These are phyloP conservation scores for Dictyostelium purpureum DNA, from an alignment of 78 protist species.

Conservation along the genomic window DNA sequence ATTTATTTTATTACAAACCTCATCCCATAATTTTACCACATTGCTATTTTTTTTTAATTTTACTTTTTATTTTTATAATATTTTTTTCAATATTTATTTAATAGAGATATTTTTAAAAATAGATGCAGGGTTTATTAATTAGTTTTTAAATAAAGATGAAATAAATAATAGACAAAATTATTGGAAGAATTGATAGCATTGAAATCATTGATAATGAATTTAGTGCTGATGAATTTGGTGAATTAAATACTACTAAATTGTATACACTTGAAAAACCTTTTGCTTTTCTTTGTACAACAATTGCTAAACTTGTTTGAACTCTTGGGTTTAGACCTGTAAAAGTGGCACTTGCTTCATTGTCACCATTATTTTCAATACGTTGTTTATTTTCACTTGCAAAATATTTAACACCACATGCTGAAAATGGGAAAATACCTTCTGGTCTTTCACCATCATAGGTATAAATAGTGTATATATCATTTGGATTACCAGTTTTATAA, in stretches of 20 bases:
- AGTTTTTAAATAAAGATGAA: no score
- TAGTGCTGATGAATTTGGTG: constrained; percentile 5
- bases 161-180: no score
- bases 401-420: constrained; percentile 47
- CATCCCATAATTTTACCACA: no score
- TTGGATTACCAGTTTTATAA: constrained; percentile 1
- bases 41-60: no score
- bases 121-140: no score
- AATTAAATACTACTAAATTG: constrained; percentile 23
- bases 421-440: constrained; percentile 43
- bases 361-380: not conserved
- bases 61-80: no score
- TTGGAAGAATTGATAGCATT: no score
- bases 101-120: no score
- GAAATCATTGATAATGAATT: no score
- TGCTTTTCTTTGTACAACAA: constrained; percentile 16
- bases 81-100: no score
- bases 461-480: constrained; percentile 33
- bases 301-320: constrained; percentile 32
- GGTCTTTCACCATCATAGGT: constrained; percentile 14
- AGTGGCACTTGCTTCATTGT: constrained; percentile 5
- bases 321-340: constrained; percentile 22
- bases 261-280: constrained; percentile 4
- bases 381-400: not conserved
- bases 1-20: no score